These are phyloP conservation scores for Pseudognaphalium luteoalbum DNA, from an alignment of 129 eudicot species.

Conservation along the genomic window DNA sequence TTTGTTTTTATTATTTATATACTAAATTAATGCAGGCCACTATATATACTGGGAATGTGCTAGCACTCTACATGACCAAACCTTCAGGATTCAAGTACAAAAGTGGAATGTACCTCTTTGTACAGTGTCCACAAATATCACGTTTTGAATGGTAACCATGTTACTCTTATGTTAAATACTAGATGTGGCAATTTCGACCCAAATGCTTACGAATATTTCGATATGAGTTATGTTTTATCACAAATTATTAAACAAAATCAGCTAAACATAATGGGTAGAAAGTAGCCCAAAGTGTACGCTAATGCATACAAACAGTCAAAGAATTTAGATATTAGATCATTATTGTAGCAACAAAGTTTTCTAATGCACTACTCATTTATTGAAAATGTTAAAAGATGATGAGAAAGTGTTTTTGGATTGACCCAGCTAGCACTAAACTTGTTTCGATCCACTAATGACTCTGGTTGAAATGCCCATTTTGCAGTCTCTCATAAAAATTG, in stretches of 20 bases:
- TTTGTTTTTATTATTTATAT: background rate
- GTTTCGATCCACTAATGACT: too few species aligned
- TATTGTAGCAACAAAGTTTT: background rate
- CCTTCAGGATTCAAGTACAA: slow-evolving; percentile 86
- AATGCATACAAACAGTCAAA: background rate
- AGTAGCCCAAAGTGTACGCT: background rate
- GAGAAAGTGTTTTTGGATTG: too few species aligned
- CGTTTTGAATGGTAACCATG: slow-evolving; percentile 72
- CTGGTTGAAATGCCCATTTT: background rate
- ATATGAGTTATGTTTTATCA: background rate
- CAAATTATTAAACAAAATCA: background rate
- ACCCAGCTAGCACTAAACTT: too few species aligned
- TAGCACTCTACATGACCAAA: slow-evolving; percentile 88
- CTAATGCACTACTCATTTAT: background rate
- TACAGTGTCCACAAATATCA: slow-evolving; percentile 89
- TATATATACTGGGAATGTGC: slow-evolving; percentile 80
- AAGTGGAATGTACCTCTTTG: slow-evolving; percentile 98
- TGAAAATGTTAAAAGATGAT: too few species aligned
- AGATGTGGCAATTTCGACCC: background rate
- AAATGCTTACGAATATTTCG: too few species aligned
- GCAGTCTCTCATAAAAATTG: background rate
- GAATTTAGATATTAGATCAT: background rate
- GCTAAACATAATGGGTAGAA: background rate
- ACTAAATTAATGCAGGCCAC: slow-evolving; percentile 62
- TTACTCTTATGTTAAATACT: background rate